Percentiles rank a stretch among this genome's conserved stretches.
These are phyloP conservation scores for Scytalidium sp. DNA, from an alignment of 2,329 filamentous ascomycete genomes.

Conservation along the genomic window DNA sequence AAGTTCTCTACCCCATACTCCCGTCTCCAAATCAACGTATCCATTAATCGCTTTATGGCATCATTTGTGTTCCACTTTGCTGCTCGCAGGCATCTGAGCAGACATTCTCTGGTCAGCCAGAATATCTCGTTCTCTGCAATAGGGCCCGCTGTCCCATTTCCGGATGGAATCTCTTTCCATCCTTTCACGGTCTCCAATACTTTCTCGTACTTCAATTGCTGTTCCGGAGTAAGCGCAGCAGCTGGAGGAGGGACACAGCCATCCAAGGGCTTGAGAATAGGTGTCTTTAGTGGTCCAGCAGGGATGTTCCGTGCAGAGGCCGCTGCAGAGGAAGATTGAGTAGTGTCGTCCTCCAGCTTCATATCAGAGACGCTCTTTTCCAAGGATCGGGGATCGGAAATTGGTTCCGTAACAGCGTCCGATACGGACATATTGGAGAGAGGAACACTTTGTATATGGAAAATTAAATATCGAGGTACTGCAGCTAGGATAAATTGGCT, in stretches of 20 bases:
- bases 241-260: conserved; percentile 39
- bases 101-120: conserved; percentile 89
- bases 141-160: conserved; percentile 55
- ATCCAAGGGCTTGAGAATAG: conserved; percentile 23
- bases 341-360: neutral
- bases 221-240: conserved; percentile 67
- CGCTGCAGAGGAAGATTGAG: conserved; percentile 5
- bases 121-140: conserved; percentile 78
- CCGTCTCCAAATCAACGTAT: conserved; percentile 82
- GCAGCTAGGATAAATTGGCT: no score
- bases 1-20: conserved; percentile 78
- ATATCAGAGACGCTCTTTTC: neutral
- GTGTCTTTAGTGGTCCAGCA: conserved; percentile 38
- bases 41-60: conserved; percentile 73
- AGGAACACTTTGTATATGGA: no score
- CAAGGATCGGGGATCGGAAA: neutral
- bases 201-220: conserved; percentile 76
- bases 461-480: no score
- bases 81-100: conserved; percentile 88
- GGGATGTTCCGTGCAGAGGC: conserved; percentile 19
- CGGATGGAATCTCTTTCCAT: conserved; percentile 69
- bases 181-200: conserved; percentile 67
- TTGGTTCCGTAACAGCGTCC: neutral
- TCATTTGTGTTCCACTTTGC: conserved; percentile 84
- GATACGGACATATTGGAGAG: neutral